Evolutionary conservation across 2,329 filamentous ascomycete species (phyloP).

Genomic region (Fusarium albosuccineum): DNA sequence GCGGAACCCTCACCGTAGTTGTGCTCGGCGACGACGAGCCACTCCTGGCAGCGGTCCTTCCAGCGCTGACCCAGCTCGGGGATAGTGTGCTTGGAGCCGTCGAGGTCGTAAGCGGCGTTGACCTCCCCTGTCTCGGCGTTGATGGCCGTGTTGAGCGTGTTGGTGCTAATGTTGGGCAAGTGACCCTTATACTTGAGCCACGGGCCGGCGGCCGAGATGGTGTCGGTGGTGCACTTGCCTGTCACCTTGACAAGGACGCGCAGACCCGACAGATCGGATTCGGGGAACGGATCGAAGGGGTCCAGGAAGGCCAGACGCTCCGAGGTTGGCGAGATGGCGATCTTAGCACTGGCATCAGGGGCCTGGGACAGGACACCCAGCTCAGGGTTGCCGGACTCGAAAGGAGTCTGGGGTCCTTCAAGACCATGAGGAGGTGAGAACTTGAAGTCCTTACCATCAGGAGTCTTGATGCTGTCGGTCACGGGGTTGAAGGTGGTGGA

Average conservation of each 20-base stretch:
- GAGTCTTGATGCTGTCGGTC: slow-evolving; percentile 84
- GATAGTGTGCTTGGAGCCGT: slow-evolving; percentile 81
- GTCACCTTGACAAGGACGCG: slow-evolving; percentile 95
- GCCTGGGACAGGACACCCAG: slow-evolving; percentile 80
- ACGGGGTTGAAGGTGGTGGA: slow-evolving; percentile 96
- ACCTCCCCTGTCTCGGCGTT: slow-evolving; percentile 94
- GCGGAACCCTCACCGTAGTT: slow-evolving; percentile 96
- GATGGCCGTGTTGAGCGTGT: slow-evolving; percentile 95
- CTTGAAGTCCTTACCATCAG: slow-evolving; percentile 84
- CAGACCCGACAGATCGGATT: slow-evolving; percentile 79
- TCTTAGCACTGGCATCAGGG: slow-evolving; percentile 77
- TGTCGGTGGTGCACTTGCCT: slow-evolving; percentile 97
- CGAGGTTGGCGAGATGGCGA: slow-evolving; percentile 88
- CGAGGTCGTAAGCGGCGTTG: slow-evolving; percentile 90
- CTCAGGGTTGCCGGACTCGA: slow-evolving; percentile 80
- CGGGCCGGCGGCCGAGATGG: slow-evolving; percentile 93
- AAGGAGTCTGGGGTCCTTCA: slow-evolving; percentile 72
- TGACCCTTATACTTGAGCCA: slow-evolving; percentile 99
- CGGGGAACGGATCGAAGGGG: slow-evolving; percentile 88
- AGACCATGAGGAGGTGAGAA: slow-evolving; percentile 84
- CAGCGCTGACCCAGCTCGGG: slow-evolving; percentile 88
- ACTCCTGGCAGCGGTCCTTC: slow-evolving; percentile 80
- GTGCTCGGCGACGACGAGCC: slow-evolving; percentile 96
- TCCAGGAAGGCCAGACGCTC: slow-evolving; percentile 91
- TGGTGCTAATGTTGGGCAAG: slow-evolving; percentile 96